phyloP scores from a whole-genome alignment of 2,329 filamentous ascomycete genomes.

The Endoconidiophora polonica region DNA sequence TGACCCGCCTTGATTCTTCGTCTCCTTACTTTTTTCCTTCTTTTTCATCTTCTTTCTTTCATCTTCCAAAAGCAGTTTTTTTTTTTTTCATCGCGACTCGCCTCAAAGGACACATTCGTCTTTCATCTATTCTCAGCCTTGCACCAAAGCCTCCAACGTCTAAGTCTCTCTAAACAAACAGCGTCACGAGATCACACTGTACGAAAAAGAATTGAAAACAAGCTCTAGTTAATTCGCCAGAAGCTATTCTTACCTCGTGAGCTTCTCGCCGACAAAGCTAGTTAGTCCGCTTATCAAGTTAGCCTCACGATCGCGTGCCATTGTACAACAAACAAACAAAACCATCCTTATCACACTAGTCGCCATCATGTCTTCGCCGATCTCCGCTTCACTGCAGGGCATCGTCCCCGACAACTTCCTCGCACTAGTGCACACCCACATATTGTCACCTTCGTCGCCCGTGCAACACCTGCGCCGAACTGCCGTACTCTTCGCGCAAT shows the following conservation, averaged over 20 bases:
- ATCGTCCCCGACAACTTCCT: constrained; percentile 30
- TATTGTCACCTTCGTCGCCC: constrained; percentile 30
- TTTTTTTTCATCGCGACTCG: background rate
- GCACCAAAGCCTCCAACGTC: too few relatives aligned
- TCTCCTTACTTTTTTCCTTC: background rate
- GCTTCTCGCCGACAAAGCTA: too few relatives aligned
- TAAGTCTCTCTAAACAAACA: too few relatives aligned
- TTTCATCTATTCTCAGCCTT: too few relatives aligned
- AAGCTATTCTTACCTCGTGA: too few relatives aligned
- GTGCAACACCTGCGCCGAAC: constrained; percentile 26
- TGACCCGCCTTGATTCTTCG: background rate
- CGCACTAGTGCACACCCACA: constrained; percentile 28
- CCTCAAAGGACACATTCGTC: background rate
- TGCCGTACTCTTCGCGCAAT: constrained; percentile 16
- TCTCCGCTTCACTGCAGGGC: constrained; percentile 21
- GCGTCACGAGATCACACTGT: too few relatives aligned
- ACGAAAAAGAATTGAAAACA: background rate
- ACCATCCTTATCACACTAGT: background rate
- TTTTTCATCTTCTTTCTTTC: background rate
- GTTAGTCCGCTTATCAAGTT: too few relatives aligned
- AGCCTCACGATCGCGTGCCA: too few relatives aligned
- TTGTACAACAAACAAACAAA: too few relatives aligned
- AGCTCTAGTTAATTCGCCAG: background rate
- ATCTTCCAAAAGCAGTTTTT: background rate
- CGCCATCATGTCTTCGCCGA: background rate